Percentiles rank a stretch among this genome's conserved stretches.
These are phyloP conservation scores for Lantana camara DNA, from an alignment of 257 asterid genomes.

Conservation along the genomic window DNA sequence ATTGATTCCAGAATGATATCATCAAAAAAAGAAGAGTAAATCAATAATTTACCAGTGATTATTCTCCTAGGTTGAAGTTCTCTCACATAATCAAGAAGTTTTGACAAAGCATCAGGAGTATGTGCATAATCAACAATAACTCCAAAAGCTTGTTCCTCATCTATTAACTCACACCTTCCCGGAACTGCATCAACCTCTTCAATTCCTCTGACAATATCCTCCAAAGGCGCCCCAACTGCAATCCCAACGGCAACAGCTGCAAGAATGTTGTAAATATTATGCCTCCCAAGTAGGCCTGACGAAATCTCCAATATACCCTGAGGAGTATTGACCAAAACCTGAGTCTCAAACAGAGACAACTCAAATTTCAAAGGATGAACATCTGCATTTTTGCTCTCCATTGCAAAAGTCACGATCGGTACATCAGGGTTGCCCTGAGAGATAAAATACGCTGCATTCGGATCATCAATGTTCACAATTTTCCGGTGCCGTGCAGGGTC, in stretches of 20 bases:
- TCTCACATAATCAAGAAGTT: slow-evolving; percentile 83
- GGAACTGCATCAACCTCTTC: slow-evolving; percentile 98
- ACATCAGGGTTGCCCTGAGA: slow-evolving; percentile 75
- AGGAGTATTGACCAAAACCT: slow-evolving; percentile 89
- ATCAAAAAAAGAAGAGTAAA: background rate
- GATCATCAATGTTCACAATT: slow-evolving; percentile 85
- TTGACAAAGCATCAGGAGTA: slow-evolving; percentile 82
- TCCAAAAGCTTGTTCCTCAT: slow-evolving; percentile 96
- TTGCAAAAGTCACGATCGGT: slow-evolving; percentile 81
- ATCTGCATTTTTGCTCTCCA: slow-evolving; percentile 89
- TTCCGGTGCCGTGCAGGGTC: slow-evolving; percentile 81
- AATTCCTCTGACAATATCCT: slow-evolving; percentile 93
- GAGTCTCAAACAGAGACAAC: slow-evolving; percentile 87
- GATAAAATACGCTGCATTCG: slow-evolving; percentile 67
- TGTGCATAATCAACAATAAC: slow-evolving; percentile 87
- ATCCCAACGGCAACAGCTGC: slow-evolving; percentile 90
- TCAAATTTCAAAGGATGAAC: slow-evolving; percentile 83
- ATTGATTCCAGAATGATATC: background rate
- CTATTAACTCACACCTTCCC: slow-evolving; percentile 94
- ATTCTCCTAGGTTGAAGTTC: slow-evolving; percentile 84
- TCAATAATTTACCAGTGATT: slow-evolving; percentile 61
- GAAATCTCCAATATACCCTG: slow-evolving; percentile 91
- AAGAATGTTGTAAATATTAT: slow-evolving; percentile 83
- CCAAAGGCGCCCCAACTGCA: slow-evolving; percentile 96
- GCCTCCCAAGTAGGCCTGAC: slow-evolving; percentile 91